Conservation (phyloP, 257 asterid species). For the Eucommia ulmoides region DNA sequence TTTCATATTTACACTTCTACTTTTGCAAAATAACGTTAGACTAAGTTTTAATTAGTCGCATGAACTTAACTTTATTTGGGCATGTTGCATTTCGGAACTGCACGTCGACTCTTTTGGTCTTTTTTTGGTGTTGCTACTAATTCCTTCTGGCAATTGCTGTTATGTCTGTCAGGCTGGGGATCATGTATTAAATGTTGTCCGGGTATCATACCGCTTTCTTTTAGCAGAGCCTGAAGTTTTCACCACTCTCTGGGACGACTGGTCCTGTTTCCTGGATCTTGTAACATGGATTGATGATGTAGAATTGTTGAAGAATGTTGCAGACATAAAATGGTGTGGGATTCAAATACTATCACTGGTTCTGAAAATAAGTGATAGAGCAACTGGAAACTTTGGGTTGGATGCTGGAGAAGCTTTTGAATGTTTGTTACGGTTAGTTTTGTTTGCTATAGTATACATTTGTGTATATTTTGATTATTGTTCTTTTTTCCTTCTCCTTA, state of each 20-base stretch:
- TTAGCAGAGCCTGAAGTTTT: constrained; percentile 50
- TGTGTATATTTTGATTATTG: neutral
- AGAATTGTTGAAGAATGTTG: constrained; percentile 19
- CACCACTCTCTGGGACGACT: constrained; percentile 65
- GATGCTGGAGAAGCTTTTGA: constrained; percentile 39
- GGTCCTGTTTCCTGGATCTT: constrained; percentile 68
- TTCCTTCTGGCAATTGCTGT: no score
- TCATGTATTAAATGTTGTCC: constrained; percentile 41
- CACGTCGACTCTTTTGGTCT: constrained; percentile 6
- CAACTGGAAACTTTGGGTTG: constrained; percentile 30
- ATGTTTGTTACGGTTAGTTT: constrained; percentile 47
- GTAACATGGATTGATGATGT: constrained; percentile 26
- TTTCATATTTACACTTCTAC: neutral
- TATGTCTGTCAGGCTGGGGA: constrained; percentile 44
- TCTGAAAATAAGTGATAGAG: constrained; percentile 41
- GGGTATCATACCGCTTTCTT: constrained; percentile 60
- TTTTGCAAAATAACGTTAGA: neutral
- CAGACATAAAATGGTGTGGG: constrained; percentile 68
- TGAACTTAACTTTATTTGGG: neutral
- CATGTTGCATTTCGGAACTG: neutral
- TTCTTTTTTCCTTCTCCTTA: neutral
- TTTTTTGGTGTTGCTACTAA: constrained; percentile 1
- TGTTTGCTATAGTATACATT: neutral
- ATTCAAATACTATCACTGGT: constrained; percentile 34
- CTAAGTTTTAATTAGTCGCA: neutral